Base-by-base conservation (phyloP, 2,329 filamentous ascomycete species). In the Juglanconis oblonga region DNA sequence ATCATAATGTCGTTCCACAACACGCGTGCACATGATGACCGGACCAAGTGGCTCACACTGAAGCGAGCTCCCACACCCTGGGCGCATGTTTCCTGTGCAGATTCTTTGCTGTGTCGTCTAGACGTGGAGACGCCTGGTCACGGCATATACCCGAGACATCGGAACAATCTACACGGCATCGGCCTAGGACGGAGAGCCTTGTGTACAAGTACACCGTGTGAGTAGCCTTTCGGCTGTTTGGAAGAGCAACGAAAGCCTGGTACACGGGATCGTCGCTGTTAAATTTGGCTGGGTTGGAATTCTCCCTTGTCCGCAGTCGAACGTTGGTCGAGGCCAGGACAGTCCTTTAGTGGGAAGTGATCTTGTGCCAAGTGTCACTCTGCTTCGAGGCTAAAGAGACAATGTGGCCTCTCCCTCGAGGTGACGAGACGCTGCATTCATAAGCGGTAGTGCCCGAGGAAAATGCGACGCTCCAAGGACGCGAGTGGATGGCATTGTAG, bases 91-190 rank as follows among this genome's bases (percentile, higher is more conserved):
- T 50, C 40, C 40, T 33, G 24, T 52, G 40, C 40, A 38, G 9
- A 8, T 17, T 35, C 4, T 45, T 14, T 24, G 17, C 10, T 29
- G 32, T 49, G 11, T 17, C 35, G 11, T 42, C 51, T 38, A 33
- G 49, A 35, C n/a, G 31, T 10, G 49, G 47, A 11, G 13, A 36
- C 35, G 10, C 44, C 56, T 31, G 31, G 57, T 52, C 42, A 57
- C 60, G 45, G 49, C 55, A 50, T 29, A 50, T 31, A 54, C 52
- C 54, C 54, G 58, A 61, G 54, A 59, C 49, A 59, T 59, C 48
- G 48, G 56, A 59, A 56, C 52, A 56, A 32, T 35, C 35, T 59
- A 52, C 57, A 51, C 32, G 29, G 52, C 48, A 52, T 51, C 57
- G 36, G 48, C 8, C 29, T 42, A 33, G 49, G 24, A 48, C 35